These are phyloP conservation scores for Neopestalotiopsis sp. DNA, from an alignment of 2,329 filamentous ascomycete genomes.

Conservation along the genomic window DNA sequence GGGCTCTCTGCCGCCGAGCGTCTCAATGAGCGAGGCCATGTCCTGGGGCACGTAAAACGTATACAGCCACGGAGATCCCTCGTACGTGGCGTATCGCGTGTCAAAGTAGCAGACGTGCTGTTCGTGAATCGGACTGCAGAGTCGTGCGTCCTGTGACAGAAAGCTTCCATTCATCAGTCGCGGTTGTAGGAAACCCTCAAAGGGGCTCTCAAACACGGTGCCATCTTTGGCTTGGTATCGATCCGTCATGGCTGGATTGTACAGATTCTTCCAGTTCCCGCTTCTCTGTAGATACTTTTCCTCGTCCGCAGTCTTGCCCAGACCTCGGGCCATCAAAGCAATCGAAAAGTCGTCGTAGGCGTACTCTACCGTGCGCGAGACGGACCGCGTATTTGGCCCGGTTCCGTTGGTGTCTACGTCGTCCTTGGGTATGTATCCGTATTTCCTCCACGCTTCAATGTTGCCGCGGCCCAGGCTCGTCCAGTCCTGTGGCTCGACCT, in stretches of 20 bases:
- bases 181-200: constrained; percentile 74
- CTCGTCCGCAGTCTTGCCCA: constrained; percentile 59
- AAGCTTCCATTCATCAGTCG: constrained; percentile 69
- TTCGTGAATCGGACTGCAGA: constrained; percentile 60
- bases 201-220: constrained; percentile 49
- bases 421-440: constrained; percentile 74
- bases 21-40: constrained; percentile 38
- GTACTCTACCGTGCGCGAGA: constrained; percentile 80
- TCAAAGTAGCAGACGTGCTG: constrained; percentile 53
- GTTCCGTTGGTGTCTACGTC: constrained; percentile 67
- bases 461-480: constrained; percentile 72
- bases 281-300: constrained; percentile 66
- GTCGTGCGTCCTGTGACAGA: constrained; percentile 69
- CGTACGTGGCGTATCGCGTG: constrained; percentile 46
- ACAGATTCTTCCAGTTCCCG: constrained; percentile 74
- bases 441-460: constrained; percentile 70
- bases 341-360: constrained; percentile 80
- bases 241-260: constrained; percentile 50
- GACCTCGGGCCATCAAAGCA: constrained; percentile 62
- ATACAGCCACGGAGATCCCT: constrained; percentile 69
- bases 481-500: constrained; percentile 71
- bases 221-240: constrained; percentile 26
- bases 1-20: constrained; percentile 60
- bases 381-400: constrained; percentile 70
- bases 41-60: constrained; percentile 66